Conservation (phyloP, 2,329 filamentous ascomycete species). For the Rhinocladiella similis region DNA sequence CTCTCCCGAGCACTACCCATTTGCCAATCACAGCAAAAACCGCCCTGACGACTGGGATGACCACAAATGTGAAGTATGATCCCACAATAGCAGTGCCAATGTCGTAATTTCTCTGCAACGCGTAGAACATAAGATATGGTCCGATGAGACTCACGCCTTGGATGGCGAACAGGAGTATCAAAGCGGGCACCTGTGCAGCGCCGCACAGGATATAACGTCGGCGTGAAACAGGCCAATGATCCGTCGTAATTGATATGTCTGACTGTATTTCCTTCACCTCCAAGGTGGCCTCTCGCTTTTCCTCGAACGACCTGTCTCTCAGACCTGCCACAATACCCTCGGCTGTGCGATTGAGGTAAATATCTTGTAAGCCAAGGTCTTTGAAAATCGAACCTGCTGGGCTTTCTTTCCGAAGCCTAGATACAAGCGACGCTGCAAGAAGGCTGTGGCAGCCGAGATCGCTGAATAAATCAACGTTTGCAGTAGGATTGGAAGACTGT, state of each 20-base stretch:
- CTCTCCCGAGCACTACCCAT: background rate
- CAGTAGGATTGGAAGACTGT: background rate
- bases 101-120: background rate
- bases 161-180: conserved; percentile 3
- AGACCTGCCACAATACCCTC: background rate
- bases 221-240: conserved; percentile 1
- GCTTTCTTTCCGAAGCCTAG: conserved; percentile 3
- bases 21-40: background rate
- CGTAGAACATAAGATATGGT: conserved; percentile 8
- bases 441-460: conserved; percentile 3
- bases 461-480: background rate
- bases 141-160: conserved; percentile 1
- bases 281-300: background rate
- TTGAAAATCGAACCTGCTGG: background rate
- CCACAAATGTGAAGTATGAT: background rate
- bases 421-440: background rate
- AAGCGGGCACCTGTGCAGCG: background rate
- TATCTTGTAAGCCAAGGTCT: background rate
- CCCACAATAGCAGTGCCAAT: background rate
- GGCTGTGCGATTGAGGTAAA: background rate
- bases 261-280: background rate
- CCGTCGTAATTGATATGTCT: background rate
- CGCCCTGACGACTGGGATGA: background rate
- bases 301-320: background rate
- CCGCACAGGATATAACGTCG: conserved; percentile 4